Conservation (phyloP, 2,329 filamentous ascomycete species). For the Thermoascus crustaceus region DNA sequence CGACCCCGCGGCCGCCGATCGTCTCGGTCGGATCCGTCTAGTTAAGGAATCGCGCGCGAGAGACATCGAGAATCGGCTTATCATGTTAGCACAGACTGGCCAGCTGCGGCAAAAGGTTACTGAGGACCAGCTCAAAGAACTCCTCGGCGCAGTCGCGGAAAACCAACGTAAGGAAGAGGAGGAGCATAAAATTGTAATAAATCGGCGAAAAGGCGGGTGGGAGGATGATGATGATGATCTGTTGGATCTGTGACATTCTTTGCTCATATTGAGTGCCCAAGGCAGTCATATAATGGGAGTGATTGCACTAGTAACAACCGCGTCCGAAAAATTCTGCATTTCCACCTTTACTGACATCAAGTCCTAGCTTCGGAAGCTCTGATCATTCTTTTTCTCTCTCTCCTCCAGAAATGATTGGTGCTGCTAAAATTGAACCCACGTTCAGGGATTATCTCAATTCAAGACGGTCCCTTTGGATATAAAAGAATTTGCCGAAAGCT, state of each 20-base stretch:
- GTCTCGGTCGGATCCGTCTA: conserved; percentile 85
- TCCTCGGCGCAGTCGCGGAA: conserved; percentile 77
- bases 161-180: conserved; percentile 52
- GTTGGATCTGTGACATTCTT: conserved; percentile 35
- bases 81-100: conserved; percentile 80
- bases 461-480: no score
- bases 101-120: conserved; percentile 83
- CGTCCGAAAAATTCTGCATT: no score
- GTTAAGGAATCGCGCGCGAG: conserved; percentile 87
- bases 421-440: no score
- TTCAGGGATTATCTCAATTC: no score
- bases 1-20: conserved; percentile 84
- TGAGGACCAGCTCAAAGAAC: conserved; percentile 86
- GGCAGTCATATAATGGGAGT: no score
- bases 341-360: no score
- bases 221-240: conserved; percentile 65
- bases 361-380: no score
- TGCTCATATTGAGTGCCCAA: no score
- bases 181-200: conserved; percentile 77
- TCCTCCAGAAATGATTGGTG: no score
- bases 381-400: no score
- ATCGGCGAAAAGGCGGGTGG: conserved; percentile 71
- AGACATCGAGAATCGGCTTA: conserved; percentile 86
- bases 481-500: no score
- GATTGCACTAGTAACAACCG: no score